A percentile compares a stretch with the other conserved stretches of the same genome.
Conservation (phyloP, 208 protist species). For the Trypanosomatidae sp. region DNA sequence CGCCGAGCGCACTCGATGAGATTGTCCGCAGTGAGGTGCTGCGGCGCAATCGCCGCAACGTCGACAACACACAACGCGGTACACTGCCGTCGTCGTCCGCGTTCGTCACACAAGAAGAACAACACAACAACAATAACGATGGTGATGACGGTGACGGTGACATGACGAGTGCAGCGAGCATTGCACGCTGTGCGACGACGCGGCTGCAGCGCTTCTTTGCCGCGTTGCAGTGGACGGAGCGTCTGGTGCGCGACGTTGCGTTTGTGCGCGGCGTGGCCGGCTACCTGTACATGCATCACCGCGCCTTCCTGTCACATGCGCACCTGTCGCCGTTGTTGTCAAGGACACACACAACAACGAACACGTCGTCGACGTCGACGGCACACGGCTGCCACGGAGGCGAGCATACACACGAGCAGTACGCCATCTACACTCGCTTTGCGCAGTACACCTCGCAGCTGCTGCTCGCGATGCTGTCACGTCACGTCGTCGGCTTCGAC, state of each 20-base stretch:
- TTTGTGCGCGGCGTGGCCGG: conserved; percentile 38
- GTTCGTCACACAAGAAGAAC: too few relatives aligned
- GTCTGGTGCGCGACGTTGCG: conserved; percentile 21
- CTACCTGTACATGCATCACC: conserved; percentile 64
- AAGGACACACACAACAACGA: neutral
- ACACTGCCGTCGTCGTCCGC: too few relatives aligned
- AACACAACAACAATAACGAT: neutral
- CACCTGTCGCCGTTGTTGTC: neutral
- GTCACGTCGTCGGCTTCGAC: conserved; percentile 42
- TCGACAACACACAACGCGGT: neutral
- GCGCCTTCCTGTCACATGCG: conserved; percentile 39
- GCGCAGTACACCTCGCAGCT: conserved; percentile 23
- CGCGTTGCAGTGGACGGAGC: conserved; percentile 42
- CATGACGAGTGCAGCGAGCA: conserved; percentile 3
- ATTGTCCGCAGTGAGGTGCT: conserved; percentile 2
- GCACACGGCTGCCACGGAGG: neutral
- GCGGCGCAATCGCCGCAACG: conserved; percentile 7
- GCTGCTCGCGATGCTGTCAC: conserved; percentile 25
- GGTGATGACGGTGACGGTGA: neutral
- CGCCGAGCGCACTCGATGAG: neutral
- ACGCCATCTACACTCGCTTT: conserved; percentile 50
- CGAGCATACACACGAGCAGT: conserved; percentile 55
- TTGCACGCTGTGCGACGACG: conserved; percentile 29
- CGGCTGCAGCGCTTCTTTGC: conserved; percentile 48
- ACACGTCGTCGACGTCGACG: neutral